These are phyloP conservation scores for Lentinula lateritia DNA, from an alignment of 768 basidiomycete species.

Conservation along the genomic window DNA sequence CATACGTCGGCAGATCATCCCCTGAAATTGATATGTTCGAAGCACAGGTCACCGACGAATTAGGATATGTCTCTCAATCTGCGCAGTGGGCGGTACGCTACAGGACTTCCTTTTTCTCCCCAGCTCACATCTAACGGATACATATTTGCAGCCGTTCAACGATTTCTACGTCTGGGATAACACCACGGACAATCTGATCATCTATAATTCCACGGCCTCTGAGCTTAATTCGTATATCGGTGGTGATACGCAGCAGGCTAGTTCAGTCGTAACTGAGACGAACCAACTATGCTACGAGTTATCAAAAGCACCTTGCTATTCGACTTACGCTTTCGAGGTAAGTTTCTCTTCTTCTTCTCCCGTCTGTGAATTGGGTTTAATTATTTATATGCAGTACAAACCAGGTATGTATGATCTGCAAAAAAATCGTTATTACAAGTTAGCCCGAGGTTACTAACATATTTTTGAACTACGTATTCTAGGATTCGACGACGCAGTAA, in stretches of 20 bases:
- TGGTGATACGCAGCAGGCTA: slow-evolving; percentile 70
- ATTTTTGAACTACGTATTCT: slow-evolving; percentile 26
- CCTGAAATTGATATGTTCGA: slow-evolving; percentile 93
- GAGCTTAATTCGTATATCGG: slow-evolving; percentile 63
- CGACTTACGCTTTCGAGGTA: slow-evolving; percentile 78
- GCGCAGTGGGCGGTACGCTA: slow-evolving; percentile 72
- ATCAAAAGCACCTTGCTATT: slow-evolving; percentile 50
- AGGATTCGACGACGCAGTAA: slow-evolving; percentile 64
- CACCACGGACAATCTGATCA: slow-evolving; percentile 50
- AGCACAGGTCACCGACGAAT: slow-evolving; percentile 52
- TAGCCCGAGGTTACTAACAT: neutral
- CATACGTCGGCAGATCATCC: slow-evolving; percentile 75
- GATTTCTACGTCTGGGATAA: slow-evolving; percentile 66
- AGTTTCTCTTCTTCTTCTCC: neutral
- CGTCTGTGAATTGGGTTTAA: neutral
- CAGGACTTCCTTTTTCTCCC: neutral
- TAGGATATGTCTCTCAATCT: slow-evolving; percentile 72
- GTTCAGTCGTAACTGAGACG: slow-evolving; percentile 66
- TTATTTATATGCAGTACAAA: slow-evolving; percentile 26
- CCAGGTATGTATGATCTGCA: slow-evolving; percentile 23
- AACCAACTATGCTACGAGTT: slow-evolving; percentile 67
- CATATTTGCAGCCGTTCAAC: slow-evolving; percentile 59
- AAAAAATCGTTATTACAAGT: too few species aligned
- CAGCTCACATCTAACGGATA: neutral
- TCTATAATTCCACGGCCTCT: slow-evolving; percentile 50